Evolutionary conservation across 2,329 filamentous ascomycete genomes (phyloP).

Genomic region (Byssothecium circinans): DNA sequence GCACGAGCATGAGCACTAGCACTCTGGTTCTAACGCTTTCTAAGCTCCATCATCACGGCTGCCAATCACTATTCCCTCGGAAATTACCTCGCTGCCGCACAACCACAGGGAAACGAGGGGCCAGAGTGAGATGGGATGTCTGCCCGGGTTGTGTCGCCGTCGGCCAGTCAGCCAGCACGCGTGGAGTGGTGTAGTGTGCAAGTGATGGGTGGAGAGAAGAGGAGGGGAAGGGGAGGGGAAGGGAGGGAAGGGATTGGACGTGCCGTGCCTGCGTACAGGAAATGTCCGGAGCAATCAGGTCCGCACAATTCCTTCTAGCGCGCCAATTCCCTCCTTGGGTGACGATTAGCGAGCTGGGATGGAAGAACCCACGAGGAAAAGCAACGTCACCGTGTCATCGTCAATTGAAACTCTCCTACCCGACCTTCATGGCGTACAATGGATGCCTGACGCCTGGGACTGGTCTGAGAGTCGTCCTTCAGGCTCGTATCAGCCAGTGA

Average conservation of each 20-base stretch:
- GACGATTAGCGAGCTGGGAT: conserved; percentile 14
- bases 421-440: neutral
- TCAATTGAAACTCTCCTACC: neutral
- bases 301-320: conserved; percentile 16
- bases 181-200: neutral
- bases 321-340: too few species aligned
- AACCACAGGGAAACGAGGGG: neutral
- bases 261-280: conserved; percentile 9
- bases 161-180: neutral
- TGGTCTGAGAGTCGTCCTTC: too few species aligned
- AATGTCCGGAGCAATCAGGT: conserved; percentile 21
- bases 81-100: conserved; percentile 2
- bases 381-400: neutral
- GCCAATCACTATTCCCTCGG: neutral
- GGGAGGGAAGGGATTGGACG: neutral
- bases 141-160: too few species aligned
- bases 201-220: neutral
- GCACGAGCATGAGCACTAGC: too few species aligned
- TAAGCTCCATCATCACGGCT: neutral
- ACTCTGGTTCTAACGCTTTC: too few species aligned
- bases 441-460: too few species aligned
- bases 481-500: too few species aligned
- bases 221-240: neutral
- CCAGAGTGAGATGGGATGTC: neutral
- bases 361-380: neutral